These are phyloP conservation scores for Phyllosticta ampelicida DNA, from an alignment of 2,329 filamentous ascomycete genomes.

Conservation along the genomic window DNA sequence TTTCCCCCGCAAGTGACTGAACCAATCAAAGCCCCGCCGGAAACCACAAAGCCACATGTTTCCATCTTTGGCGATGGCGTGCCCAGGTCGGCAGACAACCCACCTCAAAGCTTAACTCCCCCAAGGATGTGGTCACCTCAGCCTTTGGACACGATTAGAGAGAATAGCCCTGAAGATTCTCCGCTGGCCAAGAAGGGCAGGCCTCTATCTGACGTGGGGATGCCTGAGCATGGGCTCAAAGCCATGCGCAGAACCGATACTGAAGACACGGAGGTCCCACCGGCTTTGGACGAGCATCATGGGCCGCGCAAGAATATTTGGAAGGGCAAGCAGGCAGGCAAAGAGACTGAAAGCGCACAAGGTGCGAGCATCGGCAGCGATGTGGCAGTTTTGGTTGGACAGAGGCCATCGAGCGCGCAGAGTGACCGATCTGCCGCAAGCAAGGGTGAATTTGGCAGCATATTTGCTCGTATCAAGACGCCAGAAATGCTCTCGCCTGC, in stretches of 20 bases:
- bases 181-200: constrained; percentile 32
- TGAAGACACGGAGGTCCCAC: background rate
- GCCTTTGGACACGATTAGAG: constrained; percentile 42
- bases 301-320: background rate
- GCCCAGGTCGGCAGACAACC: background rate
- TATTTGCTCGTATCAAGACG: constrained; percentile 29
- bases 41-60: background rate
- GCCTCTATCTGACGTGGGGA: constrained; percentile 31
- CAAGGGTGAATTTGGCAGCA: constrained; percentile 15
- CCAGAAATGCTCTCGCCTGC: constrained; percentile 47
- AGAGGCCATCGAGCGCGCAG: constrained; percentile 29
- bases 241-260: constrained; percentile 20
- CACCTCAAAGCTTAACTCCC: constrained; percentile 11
- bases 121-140: constrained; percentile 15
- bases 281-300: constrained; percentile 27
- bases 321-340: background rate
- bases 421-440: constrained; percentile 32
- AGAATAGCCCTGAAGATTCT: constrained; percentile 36
- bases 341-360: background rate
- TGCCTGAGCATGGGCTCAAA: constrained; percentile 33
- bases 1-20: constrained; percentile 11
- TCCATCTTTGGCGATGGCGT: constrained; percentile 5
- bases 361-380: constrained; percentile 4
- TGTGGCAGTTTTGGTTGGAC: constrained; percentile 22
- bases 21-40: constrained; percentile 14